Conservation (phyloP, 331 rosid species). For the Erythrophleum ivorense region DNA sequence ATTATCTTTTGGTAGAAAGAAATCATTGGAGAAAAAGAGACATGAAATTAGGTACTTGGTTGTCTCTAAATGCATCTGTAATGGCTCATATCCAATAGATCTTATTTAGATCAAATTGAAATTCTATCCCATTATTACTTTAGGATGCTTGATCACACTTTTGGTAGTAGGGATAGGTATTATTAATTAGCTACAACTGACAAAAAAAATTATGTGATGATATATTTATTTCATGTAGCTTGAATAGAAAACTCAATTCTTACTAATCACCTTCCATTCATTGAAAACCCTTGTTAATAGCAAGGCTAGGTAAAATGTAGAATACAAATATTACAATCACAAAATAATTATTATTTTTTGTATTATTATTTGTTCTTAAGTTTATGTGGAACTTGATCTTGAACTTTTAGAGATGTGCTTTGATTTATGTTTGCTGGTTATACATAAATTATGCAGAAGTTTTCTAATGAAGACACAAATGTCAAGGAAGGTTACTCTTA, state of each 20-base stretch:
- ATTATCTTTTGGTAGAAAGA: neutral
- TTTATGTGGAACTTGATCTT: too few relatives aligned
- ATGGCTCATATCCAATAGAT: neutral
- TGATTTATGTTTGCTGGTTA: neutral
- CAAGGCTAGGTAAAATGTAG: neutral
- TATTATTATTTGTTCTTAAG: too few relatives aligned
- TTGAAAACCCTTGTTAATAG: conserved; percentile 15
- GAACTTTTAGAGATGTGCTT: too few relatives aligned
- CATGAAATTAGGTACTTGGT: neutral
- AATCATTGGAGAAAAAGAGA: neutral
- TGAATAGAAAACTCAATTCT: conserved; percentile 5
- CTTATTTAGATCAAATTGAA: neutral
- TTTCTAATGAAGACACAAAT: conserved; percentile 19
- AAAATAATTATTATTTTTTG: neutral
- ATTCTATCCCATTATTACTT: neutral
- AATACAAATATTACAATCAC: neutral
- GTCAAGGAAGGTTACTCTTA: conserved; percentile 2
- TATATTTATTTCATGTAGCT: neutral
- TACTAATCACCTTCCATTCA: neutral
- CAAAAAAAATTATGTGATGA: neutral
- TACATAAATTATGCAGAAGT: conserved; percentile 17
- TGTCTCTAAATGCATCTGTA: neutral
- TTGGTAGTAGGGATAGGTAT: neutral
- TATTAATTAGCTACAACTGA: neutral
- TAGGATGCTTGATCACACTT: conserved; percentile 17